Evolutionary conservation across 345 rosid genomes (phyloP), one percentile per base, ranked within the genome.

Genomic region (Gossypium longicalyx): DNA sequence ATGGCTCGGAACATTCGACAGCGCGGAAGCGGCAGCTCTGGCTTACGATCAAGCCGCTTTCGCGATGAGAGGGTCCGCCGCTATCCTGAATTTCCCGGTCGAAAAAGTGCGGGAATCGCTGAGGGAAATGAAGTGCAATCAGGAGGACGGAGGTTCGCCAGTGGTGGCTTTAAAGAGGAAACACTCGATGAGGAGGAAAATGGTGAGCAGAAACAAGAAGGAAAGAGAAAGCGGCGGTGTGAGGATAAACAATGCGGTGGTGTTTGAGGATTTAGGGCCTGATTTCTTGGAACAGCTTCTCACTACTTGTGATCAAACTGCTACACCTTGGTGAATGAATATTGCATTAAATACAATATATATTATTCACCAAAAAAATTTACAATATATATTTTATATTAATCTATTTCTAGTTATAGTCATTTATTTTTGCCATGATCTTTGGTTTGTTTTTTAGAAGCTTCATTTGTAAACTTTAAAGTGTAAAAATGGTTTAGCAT

Each of bases 1-100:
- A 27, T 93, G 98, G 98, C 89, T 93, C 0, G 98, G 98, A n/a
- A 93, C 98, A 2, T 93, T 91, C 75, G 87, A 86, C 72, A 87
- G 96, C 0, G 98, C 97, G 0, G 97, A 93, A 74, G 96, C 89
- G 13, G 98, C 98, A 0, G 97, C 97, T 43, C 72, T 97, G 79
- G 98, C 97, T 0, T 93, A 93, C 27, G 98, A 93, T 60, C 81
- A 88, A 47, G 97, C 98, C 0, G 97, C 98, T 12, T 91, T 83
- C 61, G 72, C 89, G 64, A 93, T 93, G 97, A 87, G 98, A 78
- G 97, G 98, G 27, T 90, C 85, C 64, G 71, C 87, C 20, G 95
- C 98, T 2, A 74, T 91, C 73, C 84, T 93, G 15, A 93, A 93
- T 74, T 93, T 93, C 75, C 95, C 97, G 11, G 89, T 81, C 43